Evolutionary conservation across 2,329 filamentous ascomycete species (phyloP).

Genomic region (Clonostachys sp.): DNA sequence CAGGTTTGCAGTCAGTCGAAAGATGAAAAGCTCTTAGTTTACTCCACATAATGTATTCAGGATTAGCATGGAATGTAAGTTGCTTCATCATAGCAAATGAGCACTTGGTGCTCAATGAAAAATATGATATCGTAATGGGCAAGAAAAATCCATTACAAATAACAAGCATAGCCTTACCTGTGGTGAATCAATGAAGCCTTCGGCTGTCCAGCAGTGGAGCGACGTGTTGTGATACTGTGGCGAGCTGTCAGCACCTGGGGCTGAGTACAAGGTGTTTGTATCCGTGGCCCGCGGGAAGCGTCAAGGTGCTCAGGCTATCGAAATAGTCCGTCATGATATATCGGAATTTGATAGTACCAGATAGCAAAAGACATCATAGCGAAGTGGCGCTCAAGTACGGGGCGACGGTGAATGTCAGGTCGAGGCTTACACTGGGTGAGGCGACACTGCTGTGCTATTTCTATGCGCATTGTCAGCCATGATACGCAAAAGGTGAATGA

Average conservation of each 20-base stretch:
- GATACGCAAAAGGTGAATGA: neutral
- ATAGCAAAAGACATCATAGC: constrained; percentile 30
- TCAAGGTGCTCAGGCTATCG: constrained; percentile 20
- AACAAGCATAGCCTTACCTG: no score
- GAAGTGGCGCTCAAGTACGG: no score
- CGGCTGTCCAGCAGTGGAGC: no score
- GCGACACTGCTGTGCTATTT: no score
- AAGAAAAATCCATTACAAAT: no score
- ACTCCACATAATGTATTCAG: constrained; percentile 64
- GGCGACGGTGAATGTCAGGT: neutral
- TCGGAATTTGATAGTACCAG: constrained; percentile 43
- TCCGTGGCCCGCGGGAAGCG: neutral
- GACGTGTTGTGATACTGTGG: no score
- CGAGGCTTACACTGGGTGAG: neutral
- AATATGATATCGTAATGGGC: no score
- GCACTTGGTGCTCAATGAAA: no score
- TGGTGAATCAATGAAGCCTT: no score
- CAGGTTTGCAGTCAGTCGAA: constrained; percentile 61
- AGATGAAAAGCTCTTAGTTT: constrained; percentile 78
- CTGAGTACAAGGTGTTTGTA: no score
- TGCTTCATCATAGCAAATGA: constrained; percentile 54
- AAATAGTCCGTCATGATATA: constrained; percentile 26
- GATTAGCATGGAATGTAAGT: constrained; percentile 71
- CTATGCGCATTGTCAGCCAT: neutral
- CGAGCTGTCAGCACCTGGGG: no score